Conservation (phyloP, 345 rosid genomes). For the Aquilaria yunnanensis region DNA sequence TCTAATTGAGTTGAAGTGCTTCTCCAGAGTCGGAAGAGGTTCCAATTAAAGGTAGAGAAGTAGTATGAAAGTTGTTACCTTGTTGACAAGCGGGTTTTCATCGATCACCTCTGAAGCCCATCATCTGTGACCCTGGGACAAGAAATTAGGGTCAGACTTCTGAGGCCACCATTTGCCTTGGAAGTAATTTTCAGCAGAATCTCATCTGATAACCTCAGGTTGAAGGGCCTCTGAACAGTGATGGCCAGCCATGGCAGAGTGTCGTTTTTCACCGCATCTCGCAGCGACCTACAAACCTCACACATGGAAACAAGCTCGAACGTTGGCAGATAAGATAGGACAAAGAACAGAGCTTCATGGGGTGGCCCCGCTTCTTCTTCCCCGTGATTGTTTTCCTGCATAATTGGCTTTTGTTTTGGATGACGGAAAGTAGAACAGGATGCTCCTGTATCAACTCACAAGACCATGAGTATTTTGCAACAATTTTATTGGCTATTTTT, state of each 20-base stretch:
- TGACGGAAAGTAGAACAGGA: neutral
- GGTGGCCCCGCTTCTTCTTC: constrained; percentile 28
- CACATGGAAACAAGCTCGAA: constrained; percentile 50
- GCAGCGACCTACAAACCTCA: constrained; percentile 38
- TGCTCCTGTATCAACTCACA: too few relatives aligned
- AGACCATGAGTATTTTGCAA: too few relatives aligned
- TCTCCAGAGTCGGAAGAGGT: neutral
- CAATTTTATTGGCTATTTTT: too few relatives aligned
- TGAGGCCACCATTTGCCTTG: constrained; percentile 47
- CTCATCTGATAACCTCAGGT: constrained; percentile 40
- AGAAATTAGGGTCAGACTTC: constrained; percentile 31
- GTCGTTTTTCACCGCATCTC: constrained; percentile 44
- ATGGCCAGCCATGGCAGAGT: constrained; percentile 51
- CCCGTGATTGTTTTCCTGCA: constrained; percentile 2
- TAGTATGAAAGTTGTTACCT: constrained; percentile 29
- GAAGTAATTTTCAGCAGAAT: constrained; percentile 36
- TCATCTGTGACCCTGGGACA: constrained; percentile 53
- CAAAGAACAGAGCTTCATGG: constrained; percentile 49
- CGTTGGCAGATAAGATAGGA: constrained; percentile 54
- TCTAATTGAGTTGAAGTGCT: neutral
- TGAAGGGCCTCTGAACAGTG: constrained; percentile 36
- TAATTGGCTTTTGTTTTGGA: neutral
- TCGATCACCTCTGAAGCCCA: constrained; percentile 46
- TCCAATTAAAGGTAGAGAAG: neutral
- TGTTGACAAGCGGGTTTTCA: constrained; percentile 48